Percentiles rank a stretch among this genome's conserved stretches.
phyloP scores from a whole-genome alignment of 2,329 filamentous ascomycete species.

The Anisogramma anomala region DNA sequence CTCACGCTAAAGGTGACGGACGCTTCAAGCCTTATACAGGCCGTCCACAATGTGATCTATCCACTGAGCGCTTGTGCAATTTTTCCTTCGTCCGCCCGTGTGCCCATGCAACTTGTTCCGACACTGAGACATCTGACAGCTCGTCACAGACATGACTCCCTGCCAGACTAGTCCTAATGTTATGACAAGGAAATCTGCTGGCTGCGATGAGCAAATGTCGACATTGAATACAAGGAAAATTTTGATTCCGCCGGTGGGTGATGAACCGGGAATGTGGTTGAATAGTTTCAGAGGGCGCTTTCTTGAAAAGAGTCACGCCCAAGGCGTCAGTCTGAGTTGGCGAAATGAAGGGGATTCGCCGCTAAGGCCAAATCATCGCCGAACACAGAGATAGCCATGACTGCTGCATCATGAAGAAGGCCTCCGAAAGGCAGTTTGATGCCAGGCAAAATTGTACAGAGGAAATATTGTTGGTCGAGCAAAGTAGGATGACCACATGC shows the following conservation, averaged over 20 bases:
- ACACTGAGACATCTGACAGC: conserved; percentile 4
- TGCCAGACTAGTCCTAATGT: not conserved
- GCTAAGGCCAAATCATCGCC: conserved; percentile 5
- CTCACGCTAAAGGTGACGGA: not conserved
- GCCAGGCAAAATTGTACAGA: conserved; percentile 3
- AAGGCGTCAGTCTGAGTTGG: conserved; percentile 2
- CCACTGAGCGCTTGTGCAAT: conserved; percentile 2
- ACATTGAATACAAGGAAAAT: conserved; percentile 3
- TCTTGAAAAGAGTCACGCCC: not conserved
- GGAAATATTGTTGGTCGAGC: conserved; percentile 4
- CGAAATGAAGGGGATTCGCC: not conserved
- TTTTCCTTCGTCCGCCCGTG: not conserved
- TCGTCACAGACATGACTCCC: conserved; percentile 3
- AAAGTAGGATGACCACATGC: conserved; percentile 11
- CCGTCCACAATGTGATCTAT: not conserved
- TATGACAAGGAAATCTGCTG: conserved; percentile 3
- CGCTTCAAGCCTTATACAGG: not conserved
- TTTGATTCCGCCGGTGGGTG: conserved; percentile 8
- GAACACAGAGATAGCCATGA: conserved; percentile 2
- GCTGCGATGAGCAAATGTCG: conserved; percentile 1
- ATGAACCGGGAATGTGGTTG: conserved; percentile 9
- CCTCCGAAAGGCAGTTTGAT: conserved; percentile 1
- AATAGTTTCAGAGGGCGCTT: conserved; percentile 1
- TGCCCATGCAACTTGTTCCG: conserved; percentile 4
- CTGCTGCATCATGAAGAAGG: conserved; percentile 1